Conservation (phyloP, 345 rosid genomes). For the Heritiera littoralis region DNA sequence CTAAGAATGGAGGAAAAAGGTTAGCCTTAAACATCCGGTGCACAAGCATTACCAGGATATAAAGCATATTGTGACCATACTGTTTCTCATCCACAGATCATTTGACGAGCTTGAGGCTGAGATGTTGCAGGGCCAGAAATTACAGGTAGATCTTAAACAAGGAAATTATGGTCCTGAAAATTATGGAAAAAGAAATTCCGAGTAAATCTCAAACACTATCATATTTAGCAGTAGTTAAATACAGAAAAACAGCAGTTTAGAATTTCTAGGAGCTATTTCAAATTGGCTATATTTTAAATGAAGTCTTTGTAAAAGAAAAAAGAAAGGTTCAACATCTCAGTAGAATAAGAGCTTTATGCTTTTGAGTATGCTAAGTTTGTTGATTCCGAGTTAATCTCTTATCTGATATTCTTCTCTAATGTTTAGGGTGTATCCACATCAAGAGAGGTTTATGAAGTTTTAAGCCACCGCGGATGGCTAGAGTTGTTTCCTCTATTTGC, state of each 20-base stretch:
- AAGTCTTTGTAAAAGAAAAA: not conserved
- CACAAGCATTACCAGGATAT: not conserved
- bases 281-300: not conserved
- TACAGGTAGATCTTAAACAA: slow-evolving; percentile 58
- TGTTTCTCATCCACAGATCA: slow-evolving; percentile 50
- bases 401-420: slow-evolving; percentile 13
- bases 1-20: slow-evolving; percentile 81
- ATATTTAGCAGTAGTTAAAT: not conserved
- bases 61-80: slow-evolving; percentile 11
- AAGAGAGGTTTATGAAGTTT: slow-evolving; percentile 79
- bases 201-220: not conserved
- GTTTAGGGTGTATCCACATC: slow-evolving; percentile 87
- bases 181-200: not conserved
- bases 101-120: slow-evolving; percentile 96
- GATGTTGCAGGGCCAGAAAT: slow-evolving; percentile 91
- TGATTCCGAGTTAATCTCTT: not conserved
- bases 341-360: not conserved
- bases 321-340: not conserved
- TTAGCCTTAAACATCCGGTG: slow-evolving; percentile 26
- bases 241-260: not conserved
- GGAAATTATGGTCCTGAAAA: not conserved
- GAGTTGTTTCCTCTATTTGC: slow-evolving; percentile 81
- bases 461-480: slow-evolving; percentile 77
- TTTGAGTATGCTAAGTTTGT: not conserved
- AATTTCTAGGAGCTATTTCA: not conserved